phyloP scores from a whole-genome alignment of 2,329 filamentous ascomycete genomes.

The Penicillium carneum region DNA sequence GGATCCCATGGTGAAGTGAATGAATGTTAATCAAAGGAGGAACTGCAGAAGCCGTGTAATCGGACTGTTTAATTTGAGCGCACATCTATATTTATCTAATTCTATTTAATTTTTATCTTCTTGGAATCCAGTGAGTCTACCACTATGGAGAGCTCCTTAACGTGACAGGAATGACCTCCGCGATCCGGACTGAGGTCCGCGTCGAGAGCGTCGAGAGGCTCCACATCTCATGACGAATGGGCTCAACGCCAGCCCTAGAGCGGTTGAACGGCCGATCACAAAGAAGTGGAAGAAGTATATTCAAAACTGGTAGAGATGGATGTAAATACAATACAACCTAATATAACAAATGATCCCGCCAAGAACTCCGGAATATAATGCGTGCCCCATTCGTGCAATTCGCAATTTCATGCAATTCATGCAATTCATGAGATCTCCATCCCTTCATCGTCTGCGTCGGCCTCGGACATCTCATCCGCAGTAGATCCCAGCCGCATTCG shows the following conservation, averaged over 20 bases:
- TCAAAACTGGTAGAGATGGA: constrained; percentile 6
- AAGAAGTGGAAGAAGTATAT: background rate
- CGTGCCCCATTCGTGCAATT: constrained; percentile 28
- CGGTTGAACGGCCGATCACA: constrained; percentile 27
- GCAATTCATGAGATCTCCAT: constrained; percentile 54
- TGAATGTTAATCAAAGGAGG: background rate
- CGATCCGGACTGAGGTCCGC: constrained; percentile 33
- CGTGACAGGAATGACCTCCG: constrained; percentile 38
- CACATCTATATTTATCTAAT: constrained; percentile 23
- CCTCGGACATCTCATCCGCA: constrained; percentile 49
- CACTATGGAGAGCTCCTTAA: constrained; percentile 30
- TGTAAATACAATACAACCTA: constrained; percentile 9
- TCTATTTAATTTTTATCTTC: background rate
- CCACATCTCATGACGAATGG: constrained; percentile 21
- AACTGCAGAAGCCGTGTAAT: background rate
- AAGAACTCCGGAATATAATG: constrained; percentile 31
- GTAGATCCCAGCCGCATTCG: constrained; percentile 39
- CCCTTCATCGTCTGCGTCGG: constrained; percentile 57
- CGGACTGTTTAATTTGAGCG: background rate
- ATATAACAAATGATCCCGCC: constrained; percentile 22
- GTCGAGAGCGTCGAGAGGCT: constrained; percentile 30
- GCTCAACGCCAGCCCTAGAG: constrained; percentile 2
- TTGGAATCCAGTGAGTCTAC: constrained; percentile 3
- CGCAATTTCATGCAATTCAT: constrained; percentile 16
- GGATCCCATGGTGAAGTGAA: constrained; percentile 38